Percentiles rank a stretch among this genome's conserved stretches.
These are phyloP conservation scores for Chlorokybus atmophyticus DNA, from an alignment of 139 green algal genomes.

Conservation along the genomic window DNA sequence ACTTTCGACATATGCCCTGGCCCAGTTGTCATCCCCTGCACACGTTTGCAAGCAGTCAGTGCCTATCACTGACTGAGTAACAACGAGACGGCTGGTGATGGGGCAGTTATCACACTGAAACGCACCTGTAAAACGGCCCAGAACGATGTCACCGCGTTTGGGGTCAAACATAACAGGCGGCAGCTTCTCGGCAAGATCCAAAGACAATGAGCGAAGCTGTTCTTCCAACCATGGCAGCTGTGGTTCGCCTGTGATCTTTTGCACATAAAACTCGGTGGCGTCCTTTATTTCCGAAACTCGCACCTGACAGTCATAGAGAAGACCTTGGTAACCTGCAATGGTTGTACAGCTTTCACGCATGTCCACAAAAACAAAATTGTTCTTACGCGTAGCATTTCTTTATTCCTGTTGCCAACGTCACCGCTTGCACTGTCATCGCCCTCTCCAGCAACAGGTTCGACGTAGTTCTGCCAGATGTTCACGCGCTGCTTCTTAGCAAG, in stretches of 20 bases:
- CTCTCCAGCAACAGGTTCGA: too few relatives aligned
- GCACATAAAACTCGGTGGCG: constrained; percentile 59
- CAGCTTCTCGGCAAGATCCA: not conserved
- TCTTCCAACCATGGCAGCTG: not conserved
- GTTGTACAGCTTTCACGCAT: too few relatives aligned
- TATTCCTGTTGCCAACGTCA: too few relatives aligned
- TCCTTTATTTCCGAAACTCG: constrained; percentile 69
- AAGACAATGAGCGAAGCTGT: not conserved
- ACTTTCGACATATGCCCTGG: constrained; percentile 10
- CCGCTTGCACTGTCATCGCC: too few relatives aligned
- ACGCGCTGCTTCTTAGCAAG: constrained; percentile 49
- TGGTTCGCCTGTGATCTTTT: constrained; percentile 15
- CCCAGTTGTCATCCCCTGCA: constrained; percentile 23
- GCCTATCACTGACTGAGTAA: not conserved
- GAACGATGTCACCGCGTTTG: constrained; percentile 23
- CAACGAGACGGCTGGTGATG: too few relatives aligned
- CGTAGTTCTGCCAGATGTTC: too few relatives aligned
- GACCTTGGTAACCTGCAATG: too few relatives aligned
- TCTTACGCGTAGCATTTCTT: too few relatives aligned
- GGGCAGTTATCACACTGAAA: too few relatives aligned
- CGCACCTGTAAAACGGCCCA: constrained; percentile 18
- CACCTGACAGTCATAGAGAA: too few relatives aligned
- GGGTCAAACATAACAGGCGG: constrained; percentile 9
- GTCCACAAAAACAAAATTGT: too few relatives aligned
- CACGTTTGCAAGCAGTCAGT: not conserved